These are phyloP conservation scores for Thymus quinquecostatus DNA, from an alignment of 257 asterid genomes.

Conservation along the genomic window DNA sequence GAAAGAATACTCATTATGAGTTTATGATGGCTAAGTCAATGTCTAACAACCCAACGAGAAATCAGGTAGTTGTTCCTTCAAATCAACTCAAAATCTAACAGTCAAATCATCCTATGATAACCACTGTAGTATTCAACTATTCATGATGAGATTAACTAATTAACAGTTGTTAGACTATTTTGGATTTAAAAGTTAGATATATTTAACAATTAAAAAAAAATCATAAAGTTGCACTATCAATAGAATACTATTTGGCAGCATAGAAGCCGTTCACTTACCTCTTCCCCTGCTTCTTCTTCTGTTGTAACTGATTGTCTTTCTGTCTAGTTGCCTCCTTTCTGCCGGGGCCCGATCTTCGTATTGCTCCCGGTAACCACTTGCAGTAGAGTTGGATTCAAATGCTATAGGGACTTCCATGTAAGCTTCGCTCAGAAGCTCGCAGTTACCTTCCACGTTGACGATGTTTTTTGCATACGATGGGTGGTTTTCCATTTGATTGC, in stretches of 20 bases:
- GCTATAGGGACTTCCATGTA: constrained; percentile 56
- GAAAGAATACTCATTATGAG: no score
- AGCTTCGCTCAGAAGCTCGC: constrained; percentile 52
- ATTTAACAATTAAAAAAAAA: no score
- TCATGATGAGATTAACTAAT: no score
- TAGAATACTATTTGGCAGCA: not conserved
- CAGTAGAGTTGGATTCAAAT: constrained; percentile 40
- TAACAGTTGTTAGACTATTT: no score
- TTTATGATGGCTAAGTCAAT: no score
- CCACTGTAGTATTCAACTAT: no score
- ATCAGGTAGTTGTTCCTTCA: no score
- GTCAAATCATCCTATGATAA: no score
- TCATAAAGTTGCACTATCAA: no score
- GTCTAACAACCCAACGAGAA: no score
- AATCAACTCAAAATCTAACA: no score
- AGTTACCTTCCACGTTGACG: constrained; percentile 36
- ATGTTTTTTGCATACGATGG: constrained; percentile 14
- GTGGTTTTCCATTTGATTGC: constrained; percentile 29
- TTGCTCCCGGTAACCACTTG: constrained; percentile 36
- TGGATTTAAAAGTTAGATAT: no score
- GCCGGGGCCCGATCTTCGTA: constrained; percentile 42
- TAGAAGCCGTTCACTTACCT: constrained; percentile 37
- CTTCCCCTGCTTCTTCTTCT: constrained; percentile 50
- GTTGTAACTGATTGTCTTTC: constrained; percentile 34
- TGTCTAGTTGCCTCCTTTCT: constrained; percentile 50